Conservation (phyloP, 1,284 basidiomycete genomes). For the Heterobasidion irregulare region DNA sequence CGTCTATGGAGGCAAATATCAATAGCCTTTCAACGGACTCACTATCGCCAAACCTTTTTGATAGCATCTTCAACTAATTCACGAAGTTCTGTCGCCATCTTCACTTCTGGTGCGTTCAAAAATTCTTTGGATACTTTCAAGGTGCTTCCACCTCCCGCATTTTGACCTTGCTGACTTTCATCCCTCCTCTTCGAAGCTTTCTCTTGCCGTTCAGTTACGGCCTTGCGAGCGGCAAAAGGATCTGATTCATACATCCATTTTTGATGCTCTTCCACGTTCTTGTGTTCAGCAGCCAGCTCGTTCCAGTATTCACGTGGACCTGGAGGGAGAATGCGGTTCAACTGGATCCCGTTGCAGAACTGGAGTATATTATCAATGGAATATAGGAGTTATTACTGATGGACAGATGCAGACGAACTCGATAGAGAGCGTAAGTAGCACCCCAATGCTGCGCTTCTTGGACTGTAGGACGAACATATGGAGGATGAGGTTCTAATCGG, state of each 20-base stretch:
- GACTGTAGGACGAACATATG: slow-evolving; percentile 51
- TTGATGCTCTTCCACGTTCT: slow-evolving; percentile 56
- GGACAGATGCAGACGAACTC: slow-evolving; percentile 42
- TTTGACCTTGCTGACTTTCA: slow-evolving; percentile 13
- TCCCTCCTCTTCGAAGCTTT: slow-evolving; percentile 41
- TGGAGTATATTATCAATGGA: slow-evolving; percentile 18
- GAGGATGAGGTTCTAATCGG: slow-evolving; percentile 65
- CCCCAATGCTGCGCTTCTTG: slow-evolving; percentile 83
- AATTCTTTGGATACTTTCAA: slow-evolving; percentile 39
- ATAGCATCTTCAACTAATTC: slow-evolving; percentile 80
- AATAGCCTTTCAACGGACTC: not conserved
- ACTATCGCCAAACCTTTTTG: slow-evolving; percentile 48
- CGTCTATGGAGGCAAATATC: slow-evolving; percentile 26
- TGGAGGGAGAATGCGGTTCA: slow-evolving; percentile 73
- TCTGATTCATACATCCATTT: slow-evolving; percentile 84
- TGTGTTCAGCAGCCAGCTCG: slow-evolving; percentile 65
- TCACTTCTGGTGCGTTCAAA: slow-evolving; percentile 72
- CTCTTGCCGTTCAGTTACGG: slow-evolving; percentile 57
- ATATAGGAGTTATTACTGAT: not conserved
- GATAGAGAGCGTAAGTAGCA: slow-evolving; percentile 81
- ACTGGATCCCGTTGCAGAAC: slow-evolving; percentile 76
- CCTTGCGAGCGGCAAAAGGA: slow-evolving; percentile 71
- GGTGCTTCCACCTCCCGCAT: slow-evolving; percentile 5
- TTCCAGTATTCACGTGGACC: slow-evolving; percentile 83
- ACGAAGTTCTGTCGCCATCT: slow-evolving; percentile 72